Base-by-base conservation (phyloP, 345 rosid genomes). In the Hibiscus tridactylites region DNA sequence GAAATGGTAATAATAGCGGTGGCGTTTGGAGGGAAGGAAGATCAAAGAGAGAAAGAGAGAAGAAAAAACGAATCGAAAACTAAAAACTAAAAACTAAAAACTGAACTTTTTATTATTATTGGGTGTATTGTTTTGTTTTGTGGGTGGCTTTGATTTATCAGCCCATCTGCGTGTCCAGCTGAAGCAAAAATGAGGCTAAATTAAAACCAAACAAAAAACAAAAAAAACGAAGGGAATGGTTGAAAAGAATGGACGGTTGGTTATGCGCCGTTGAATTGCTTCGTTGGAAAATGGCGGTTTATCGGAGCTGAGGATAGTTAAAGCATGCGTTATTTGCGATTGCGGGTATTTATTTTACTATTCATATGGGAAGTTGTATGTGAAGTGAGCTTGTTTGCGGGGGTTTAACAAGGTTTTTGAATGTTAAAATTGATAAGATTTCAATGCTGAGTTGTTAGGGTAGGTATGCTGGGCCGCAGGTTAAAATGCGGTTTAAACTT, bases 1-100 rank as follows among this genome's bases (percentile, higher is more conserved):
- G 47, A 24, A 12, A 15, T 6, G 47, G 0, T 2, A 58, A 60
- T 3, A 65, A 49, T 26, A 24, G 62, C 35, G 57, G 70, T 16
- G 62, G 76, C 9, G 74, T 68, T 77, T 79, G 80, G 81, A 72
- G 79, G 85, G 80, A 78, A 76, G 74, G 74, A 76, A 81, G 77
- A 65, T 11, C 57, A 44, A 52, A 52, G 56, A 52, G 19, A 50
- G 16, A 50, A 16, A 53, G 58, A 53, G 58, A 53, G 58, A 53
- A 53, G 1, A 5, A 50, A 11, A 12, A 49, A 13, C 5, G 44
- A 39, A 39, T 39, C 1, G 33, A 46, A 46, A 44, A 46, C 24
- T 12, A 47, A 13, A 79, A 21, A 21, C 21, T 21, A 21, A 46
- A 46, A 44, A 46, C 24, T 12, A 21, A 21, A 21, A 77, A 81